A percentile compares a stretch with the other conserved stretches of the same genome.
Conservation (phyloP, 306 rosid species). For the Dicorynia guianensis region DNA sequence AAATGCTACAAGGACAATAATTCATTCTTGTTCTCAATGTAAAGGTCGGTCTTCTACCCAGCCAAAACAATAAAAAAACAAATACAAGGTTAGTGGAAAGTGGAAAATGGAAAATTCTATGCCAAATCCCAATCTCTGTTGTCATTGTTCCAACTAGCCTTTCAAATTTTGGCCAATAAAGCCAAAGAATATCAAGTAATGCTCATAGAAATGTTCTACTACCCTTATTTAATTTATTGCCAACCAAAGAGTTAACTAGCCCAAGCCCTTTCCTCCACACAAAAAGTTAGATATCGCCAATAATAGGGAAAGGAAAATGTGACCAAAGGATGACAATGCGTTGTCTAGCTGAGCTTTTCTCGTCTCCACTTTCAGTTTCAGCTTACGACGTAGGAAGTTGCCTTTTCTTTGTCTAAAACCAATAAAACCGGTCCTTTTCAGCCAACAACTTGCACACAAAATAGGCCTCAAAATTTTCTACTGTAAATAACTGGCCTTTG, state of each 20-base stretch:
- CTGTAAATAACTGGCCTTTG: neutral
- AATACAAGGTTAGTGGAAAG: no score
- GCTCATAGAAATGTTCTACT: no score
- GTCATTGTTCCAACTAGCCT: no score
- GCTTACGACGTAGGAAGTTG: neutral
- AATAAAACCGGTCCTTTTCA: neutral
- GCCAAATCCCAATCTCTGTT: no score
- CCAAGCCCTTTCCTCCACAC: neutral
- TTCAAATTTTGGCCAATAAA: no score
- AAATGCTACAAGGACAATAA: no score
- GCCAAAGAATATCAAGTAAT: no score
- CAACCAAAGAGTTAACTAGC: neutral
- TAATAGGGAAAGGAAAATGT: neutral
- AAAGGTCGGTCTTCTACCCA: no score
- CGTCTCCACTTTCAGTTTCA: neutral
- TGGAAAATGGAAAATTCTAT: no score
- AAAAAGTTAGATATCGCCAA: neutral
- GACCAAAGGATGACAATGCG: neutral
- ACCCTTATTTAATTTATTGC: neutral
- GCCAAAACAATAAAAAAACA: no score
- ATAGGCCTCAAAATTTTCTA: no score
- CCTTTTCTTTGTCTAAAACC: neutral
- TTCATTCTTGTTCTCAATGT: no score
- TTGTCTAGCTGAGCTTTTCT: neutral
- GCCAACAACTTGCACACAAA: neutral